Conservation (phyloP, 164 flowering plant species). For the Litsea cubeba region DNA sequence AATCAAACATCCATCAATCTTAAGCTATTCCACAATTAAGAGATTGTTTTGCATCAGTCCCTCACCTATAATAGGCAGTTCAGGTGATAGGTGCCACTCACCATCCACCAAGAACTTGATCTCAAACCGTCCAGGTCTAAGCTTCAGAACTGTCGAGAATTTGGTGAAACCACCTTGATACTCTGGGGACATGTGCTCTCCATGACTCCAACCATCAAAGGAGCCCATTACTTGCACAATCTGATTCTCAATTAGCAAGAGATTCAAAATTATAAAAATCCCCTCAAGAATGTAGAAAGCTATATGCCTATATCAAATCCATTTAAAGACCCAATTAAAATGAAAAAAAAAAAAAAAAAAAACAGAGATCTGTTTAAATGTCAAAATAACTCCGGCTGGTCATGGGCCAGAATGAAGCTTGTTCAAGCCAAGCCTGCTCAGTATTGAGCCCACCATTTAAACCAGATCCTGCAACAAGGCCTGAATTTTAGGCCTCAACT, state of each 20-base stretch:
- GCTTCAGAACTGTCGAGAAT: constrained; percentile 73
- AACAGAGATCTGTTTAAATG: too few relatives aligned
- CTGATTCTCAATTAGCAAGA: constrained; percentile 25
- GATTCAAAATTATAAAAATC: neutral
- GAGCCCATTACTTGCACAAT: constrained; percentile 92
- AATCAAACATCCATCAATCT: neutral
- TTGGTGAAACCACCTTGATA: constrained; percentile 59
- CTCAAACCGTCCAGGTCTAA: constrained; percentile 91
- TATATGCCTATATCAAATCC: too few relatives aligned
- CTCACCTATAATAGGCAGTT: constrained; percentile 70
- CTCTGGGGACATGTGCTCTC: constrained; percentile 82
- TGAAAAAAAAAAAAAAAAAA: too few relatives aligned
- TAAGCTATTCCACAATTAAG: constrained; percentile 56
- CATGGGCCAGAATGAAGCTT: too few relatives aligned
- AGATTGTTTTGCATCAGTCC: constrained; percentile 72
- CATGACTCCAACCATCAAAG: constrained; percentile 93
- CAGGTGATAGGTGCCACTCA: constrained; percentile 85
- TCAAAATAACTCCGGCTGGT: too few relatives aligned
- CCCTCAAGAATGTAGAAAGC: neutral
- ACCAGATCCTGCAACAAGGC: too few relatives aligned
- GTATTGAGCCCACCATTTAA: too few relatives aligned
- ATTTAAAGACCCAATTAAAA: too few relatives aligned
- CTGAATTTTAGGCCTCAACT: too few relatives aligned
- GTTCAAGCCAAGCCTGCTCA: too few relatives aligned
- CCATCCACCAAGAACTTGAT: constrained; percentile 95